Base-by-base conservation (phyloP, 2,329 filamentous ascomycete genomes). In the Cordyceps cateniannulata region DNA sequence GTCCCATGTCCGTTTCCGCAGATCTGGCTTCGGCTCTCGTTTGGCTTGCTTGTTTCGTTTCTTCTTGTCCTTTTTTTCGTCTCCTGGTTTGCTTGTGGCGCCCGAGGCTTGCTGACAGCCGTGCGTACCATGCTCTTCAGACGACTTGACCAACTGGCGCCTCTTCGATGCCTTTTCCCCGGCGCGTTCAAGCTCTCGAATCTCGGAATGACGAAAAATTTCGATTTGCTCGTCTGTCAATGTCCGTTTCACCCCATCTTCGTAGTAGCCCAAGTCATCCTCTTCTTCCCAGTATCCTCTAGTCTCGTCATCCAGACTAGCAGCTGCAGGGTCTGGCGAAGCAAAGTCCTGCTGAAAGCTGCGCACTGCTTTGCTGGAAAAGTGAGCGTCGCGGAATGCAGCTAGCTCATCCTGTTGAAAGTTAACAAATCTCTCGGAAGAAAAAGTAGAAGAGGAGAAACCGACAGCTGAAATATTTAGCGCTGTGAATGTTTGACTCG, bases 211-310 rank as follows among this genome's bases (percentile, higher is more conserved):
- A 63, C 93, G 83, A 71, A 97, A 97, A 63, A 96, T 93, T 58
- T 85, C 85, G 66, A 97, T 91, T 76, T 97, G 90, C 67, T 92
- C 90, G 69, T 97, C 90, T 10, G 93, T 97, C 67, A 98, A 79
- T 20, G 92, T 96, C 45, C 93, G 88, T 71, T 95, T 95, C 63
- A 86, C 85, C 3, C 93, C 93, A 69, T 98, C 93, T 1, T 83
- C 75, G 66, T 98, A 98, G 73, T 91, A 93, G 20, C 92, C 93
- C 18, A 97, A 78, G 1, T 77, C 85, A 69, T 90, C 88, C 27
- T 86, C 84, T 29, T 81, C 79, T 4, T 63, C 61, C 66, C 67
- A 72, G 3, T 72, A 65, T 22, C 70, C 66, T 29, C 68, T 65
- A n/a, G 62, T 64, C 20, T 74, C 69, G 6, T 74, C 72, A 42